Base-by-base conservation (phyloP, 78 protist genomes). In the Mantamonas sphyraenae region DNA sequence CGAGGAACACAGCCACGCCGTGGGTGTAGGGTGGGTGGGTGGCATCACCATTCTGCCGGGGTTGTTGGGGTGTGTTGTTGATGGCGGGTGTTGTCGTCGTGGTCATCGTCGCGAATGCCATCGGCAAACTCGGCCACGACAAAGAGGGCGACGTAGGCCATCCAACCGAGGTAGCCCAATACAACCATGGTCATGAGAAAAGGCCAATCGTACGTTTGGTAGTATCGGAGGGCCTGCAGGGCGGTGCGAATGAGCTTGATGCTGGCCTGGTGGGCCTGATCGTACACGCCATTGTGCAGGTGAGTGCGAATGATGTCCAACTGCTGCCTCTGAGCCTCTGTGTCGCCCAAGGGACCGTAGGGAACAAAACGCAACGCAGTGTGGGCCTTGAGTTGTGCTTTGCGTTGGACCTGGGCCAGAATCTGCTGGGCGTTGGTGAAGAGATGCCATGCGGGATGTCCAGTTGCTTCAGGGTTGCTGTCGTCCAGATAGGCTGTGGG, bases 191-290 rank as follows among this genome's bases (percentile, higher is more conserved):
- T 30, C 84, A 79, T 73, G 14, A 89, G 64, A 50, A 86, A 68
- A 9, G 68, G 64, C 71, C 85, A 56, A 35, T 89, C 93, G 72
- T 89, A 89, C 19, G 80, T 77, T 43, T 85, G 90, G 65, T 73
- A 66, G 55, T 89, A 89, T 28, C 55, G 64, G 43, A 86, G 65
- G 19, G 84, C 90, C 22, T 70, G 63, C n/a, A 81, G 51, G 50
- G 81, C 68, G 14, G 64, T 47, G 2, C 57, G 69, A 2, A 83
- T 76, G 31, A 83, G 53, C 20, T 55, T 28, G 16, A 34, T 26
- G 58, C 77, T n/a, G n/a, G n/a, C n/a, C n/a, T n/a, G n/a, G n/a
- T n/a, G n/a, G n/a, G n/a, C n/a, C n/a, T n/a, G n/a, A n/a, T n/a
- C n/a, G n/a, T n/a, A n/a, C n/a, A n/a, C n/a, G n/a, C n/a, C n/a